Percentiles rank a stretch among this genome's conserved stretches.
Evolutionary conservation across 176 grass and related monocot species (phyloP).

Genomic region (Carex cristatella): DNA sequence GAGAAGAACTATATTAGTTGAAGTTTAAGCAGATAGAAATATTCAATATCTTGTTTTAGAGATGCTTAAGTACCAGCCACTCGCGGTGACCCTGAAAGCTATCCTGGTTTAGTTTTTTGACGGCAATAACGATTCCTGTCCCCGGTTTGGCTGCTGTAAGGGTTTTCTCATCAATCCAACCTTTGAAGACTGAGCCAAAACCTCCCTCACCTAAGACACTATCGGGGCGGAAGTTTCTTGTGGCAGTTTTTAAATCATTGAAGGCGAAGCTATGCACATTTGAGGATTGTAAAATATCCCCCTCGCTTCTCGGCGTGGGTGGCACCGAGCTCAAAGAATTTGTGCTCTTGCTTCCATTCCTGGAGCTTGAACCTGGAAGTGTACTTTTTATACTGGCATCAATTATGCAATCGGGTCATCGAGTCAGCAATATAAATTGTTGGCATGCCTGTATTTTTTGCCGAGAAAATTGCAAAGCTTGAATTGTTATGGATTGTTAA

Average conservation of each 20-base stretch:
- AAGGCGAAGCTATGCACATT: conserved; percentile 72
- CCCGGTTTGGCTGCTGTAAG: conserved; percentile 61
- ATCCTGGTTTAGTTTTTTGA: conserved; percentile 95
- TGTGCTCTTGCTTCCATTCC: conserved; percentile 40
- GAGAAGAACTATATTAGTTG: not conserved
- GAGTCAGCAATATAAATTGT: not conserved
- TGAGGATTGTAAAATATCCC: conserved; percentile 70
- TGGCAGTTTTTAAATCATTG: conserved; percentile 64
- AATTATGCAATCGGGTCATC: not conserved
- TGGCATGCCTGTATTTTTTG: not conserved
- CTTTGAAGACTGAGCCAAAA: conserved; percentile 92
- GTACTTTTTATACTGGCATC: not conserved
- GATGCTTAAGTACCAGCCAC: conserved; percentile 62
- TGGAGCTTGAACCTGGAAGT: conserved; percentile 58
- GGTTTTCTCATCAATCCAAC: conserved; percentile 83
- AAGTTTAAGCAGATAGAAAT: not conserved
- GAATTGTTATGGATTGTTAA: not conserved
- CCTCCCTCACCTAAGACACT: conserved; percentile 79
- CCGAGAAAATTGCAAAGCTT: not conserved
- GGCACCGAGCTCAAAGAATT: conserved; percentile 50
- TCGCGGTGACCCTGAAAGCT: conserved; percentile 83
- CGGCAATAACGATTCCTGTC: conserved; percentile 69
- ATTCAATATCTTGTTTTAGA: not conserved
- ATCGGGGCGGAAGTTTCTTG: conserved; percentile 83
- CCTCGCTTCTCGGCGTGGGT: conserved; percentile 52